Evolutionary conservation across 768 basidiomycete species (phyloP), one percentile per base, ranked within the genome.

Genomic region (Clitopilus hobsonii): DNA sequence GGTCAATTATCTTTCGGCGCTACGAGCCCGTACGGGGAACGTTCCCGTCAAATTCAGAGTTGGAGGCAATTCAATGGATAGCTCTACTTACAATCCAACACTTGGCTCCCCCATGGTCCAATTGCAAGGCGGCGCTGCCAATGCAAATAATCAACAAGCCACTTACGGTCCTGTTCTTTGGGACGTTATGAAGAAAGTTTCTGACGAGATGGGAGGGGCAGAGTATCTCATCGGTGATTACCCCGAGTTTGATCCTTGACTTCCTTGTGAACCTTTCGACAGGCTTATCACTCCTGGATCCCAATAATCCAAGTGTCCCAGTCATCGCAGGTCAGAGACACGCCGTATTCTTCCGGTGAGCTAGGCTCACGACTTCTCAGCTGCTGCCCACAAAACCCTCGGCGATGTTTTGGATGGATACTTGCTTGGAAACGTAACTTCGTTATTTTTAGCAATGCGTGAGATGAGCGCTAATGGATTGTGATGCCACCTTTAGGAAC

Each of bases 1-100:
- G 61, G 65, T 85, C 41, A 84, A 84, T 61, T 84, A 86, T 66
- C 68, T 88, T n/a, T 66, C 73, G 23, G 75, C 79, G 52, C 70
- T 88, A 11, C 76, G 77, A 24, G 68, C 70, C 32, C 75, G 83
- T 11, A 77, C 76, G 2, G 73, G 68, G 38, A 70, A 70, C 25
- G 62, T 63, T 52, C 71, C 79, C 13, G 57, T 82, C n/a, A 75
- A 79, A 13, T 52, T 81, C 3, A 70, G 81, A 25, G 65, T 82
- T 30, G 82, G 80, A 26, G 80, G 80, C 16, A 82, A 82, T 56
- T 74, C 73, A 3, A 68, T 73, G 67, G 73, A 74, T 56, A 70
- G 63, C 48, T 79, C 79, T 16, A 72, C 65, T 24, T 83, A 79
- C 64, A 63, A 71, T 16, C 67, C 73, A 2, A 58, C 61, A 2